Evolutionary conservation across 1,284 basidiomycete genomes (phyloP).

Genomic region (Cutaneotrichosporon dermatis): DNA sequence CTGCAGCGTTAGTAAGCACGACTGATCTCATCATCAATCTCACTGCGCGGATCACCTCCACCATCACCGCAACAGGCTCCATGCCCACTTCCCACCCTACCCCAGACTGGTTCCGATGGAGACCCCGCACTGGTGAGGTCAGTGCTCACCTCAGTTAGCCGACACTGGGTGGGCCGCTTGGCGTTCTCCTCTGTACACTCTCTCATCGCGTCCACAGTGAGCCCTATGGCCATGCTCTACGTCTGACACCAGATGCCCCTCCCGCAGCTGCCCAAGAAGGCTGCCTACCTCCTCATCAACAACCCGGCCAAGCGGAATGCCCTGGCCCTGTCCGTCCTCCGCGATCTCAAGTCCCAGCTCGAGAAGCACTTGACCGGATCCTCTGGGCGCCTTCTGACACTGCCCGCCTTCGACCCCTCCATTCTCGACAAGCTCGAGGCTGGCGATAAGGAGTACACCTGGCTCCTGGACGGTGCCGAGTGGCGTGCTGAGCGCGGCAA

Average conservation of each 20-base stretch:
- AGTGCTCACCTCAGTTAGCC: too few species aligned
- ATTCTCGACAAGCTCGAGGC: conserved; percentile 15
- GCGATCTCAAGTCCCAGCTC: conserved; percentile 16
- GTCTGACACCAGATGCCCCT: conserved; percentile 5
- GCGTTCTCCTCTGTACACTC: too few species aligned
- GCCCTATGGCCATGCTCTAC: background rate
- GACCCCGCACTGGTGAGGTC: too few species aligned
- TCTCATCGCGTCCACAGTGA: background rate
- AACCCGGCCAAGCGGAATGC: conserved; percentile 21
- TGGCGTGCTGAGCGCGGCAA: conserved; percentile 11
- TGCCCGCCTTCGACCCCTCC: conserved; percentile 12
- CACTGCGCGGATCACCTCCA: too few species aligned
- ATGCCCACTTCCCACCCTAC: background rate
- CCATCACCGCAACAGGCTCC: background rate
- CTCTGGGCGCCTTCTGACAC: conserved; percentile 3
- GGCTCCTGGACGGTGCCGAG: conserved; percentile 11
- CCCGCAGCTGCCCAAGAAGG: conserved; percentile 13
- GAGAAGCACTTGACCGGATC: conserved; percentile 3
- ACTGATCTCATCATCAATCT: too few species aligned
- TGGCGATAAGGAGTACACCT: conserved; percentile 6
- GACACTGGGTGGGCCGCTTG: too few species aligned
- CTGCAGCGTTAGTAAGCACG: too few species aligned
- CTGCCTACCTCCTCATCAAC: conserved; percentile 20
- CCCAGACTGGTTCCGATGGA: too few species aligned
- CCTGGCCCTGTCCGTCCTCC: conserved; percentile 16